Percentiles rank a stretch among this genome's conserved stretches.
Conservation (phyloP, 1,284 basidiomycete species). For the Polyporus tsugae region DNA sequence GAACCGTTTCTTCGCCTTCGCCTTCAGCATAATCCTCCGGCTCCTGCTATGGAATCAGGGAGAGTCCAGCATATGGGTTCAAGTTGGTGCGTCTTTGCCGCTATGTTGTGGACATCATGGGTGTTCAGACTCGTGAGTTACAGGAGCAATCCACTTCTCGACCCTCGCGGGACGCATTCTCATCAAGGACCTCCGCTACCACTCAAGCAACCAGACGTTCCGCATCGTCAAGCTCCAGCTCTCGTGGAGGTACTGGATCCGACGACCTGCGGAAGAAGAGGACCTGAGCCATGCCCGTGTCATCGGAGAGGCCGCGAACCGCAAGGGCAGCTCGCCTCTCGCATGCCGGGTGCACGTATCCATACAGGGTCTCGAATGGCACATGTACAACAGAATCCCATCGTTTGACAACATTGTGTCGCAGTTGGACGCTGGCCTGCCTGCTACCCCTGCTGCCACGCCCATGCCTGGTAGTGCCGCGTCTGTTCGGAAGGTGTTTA, state of each 20-base stretch:
- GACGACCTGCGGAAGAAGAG: conserved; percentile 70
- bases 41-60: conserved; percentile 77
- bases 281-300: conserved; percentile 65
- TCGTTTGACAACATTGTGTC: conserved; percentile 88
- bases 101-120: not conserved
- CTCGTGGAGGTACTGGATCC: conserved; percentile 93
- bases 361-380: conserved; percentile 88
- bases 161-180: conserved; percentile 87
- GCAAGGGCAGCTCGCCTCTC: conserved; percentile 48
- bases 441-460: conserved; percentile 35
- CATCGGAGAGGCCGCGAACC: conserved; percentile 53
- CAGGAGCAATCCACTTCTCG: conserved; percentile 91
- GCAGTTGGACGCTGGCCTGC: conserved; percentile 63
- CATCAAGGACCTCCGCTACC: conserved; percentile 86
- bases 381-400: conserved; percentile 88
- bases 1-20: conserved; percentile 81
- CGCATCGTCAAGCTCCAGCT: conserved; percentile 84
- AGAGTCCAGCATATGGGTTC: conserved; percentile 76
- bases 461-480: conserved; percentile 36
- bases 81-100: conserved; percentile 64
- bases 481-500: conserved; percentile 42
- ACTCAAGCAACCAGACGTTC: conserved; percentile 90
- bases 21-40: conserved; percentile 68
- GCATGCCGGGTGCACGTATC: conserved; percentile 83
- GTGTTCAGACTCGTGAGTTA: not conserved